Percentiles rank a stretch among this genome's conserved stretches.
Conservation (phyloP, 2,329 filamentous ascomycete genomes). For the Alternaria arborescens region DNA sequence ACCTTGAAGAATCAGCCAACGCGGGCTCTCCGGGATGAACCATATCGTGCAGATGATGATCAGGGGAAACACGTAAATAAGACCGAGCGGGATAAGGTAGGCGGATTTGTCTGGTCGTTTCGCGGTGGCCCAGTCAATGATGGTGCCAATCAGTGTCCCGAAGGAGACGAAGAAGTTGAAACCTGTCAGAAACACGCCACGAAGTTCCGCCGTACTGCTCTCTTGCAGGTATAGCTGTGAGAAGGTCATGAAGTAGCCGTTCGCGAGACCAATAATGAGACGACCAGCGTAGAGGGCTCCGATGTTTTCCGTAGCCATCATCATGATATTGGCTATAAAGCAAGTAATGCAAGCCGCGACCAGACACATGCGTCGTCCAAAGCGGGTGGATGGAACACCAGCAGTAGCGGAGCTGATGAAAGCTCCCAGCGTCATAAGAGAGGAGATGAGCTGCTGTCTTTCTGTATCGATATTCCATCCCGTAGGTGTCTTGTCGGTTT, state of each 20-base stretch:
- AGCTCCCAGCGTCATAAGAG: constrained; percentile 58
- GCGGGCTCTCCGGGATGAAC: constrained; percentile 44
- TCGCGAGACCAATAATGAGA: constrained; percentile 64
- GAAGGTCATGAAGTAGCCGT: constrained; percentile 66
- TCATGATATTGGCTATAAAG: constrained; percentile 62
- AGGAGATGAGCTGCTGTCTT: constrained; percentile 57
- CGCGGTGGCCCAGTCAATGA: constrained; percentile 62
- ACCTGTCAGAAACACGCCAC: constrained; percentile 58
- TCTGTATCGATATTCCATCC: constrained; percentile 56
- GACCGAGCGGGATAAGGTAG: constrained; percentile 60
- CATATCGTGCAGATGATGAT: constrained; percentile 53
- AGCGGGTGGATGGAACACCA: constrained; percentile 50
- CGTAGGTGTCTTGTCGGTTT: constrained; percentile 37
- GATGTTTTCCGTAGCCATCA: constrained; percentile 65
- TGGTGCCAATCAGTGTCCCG: constrained; percentile 56
- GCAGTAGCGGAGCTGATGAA: constrained; percentile 54
- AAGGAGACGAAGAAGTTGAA: constrained; percentile 61
- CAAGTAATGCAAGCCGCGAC: constrained; percentile 61
- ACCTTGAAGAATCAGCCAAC: constrained; percentile 46
- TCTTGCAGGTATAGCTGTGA: constrained; percentile 62
- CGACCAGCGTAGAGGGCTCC: constrained; percentile 64
- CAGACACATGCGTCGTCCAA: constrained; percentile 58
- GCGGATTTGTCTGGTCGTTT: constrained; percentile 43
- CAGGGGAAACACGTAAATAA: constrained; percentile 60
- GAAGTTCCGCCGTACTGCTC: constrained; percentile 59